Base-by-base conservation (phyloP, 148 eudicot genomes). In the Rhododendron williamsianum region DNA sequence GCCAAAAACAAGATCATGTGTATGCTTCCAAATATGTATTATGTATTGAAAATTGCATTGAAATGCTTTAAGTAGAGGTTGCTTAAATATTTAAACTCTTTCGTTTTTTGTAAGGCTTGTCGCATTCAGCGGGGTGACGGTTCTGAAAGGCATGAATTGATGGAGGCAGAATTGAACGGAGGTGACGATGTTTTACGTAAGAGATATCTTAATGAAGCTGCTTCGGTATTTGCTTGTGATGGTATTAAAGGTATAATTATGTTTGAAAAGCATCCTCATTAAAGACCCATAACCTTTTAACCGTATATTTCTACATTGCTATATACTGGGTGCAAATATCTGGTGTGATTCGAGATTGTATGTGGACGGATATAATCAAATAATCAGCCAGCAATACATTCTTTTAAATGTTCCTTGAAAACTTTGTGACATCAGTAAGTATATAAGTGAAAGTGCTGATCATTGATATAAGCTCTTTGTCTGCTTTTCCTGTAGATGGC, bases 111-210 rank as follows among this genome's bases (percentile, higher is more conserved):
- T 38, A 89, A 97, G 99, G 98, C 98, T 85, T 90, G 98, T 88
- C 88, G 84, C 80, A 91, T 94, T 82, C 96, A 90, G 82, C 93
- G 87, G 86, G 98, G 94, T 84, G 98, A 91, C 82, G 91, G 78
- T 38, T 87, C 63, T 85, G 95, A 91, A 85, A 82, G 87, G 48
- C 86, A 85, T 72, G 92, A 92, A 78, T 36, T 91, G 80, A 85
- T 90, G 72, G 98, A 91, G 81, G 90, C 81, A 85, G 91, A 91
- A 87, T 91, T 84, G 83, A 91, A 87, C 85, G 85, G 88, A 9
- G 27, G 85, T 85, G 93, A 91, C 67, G 92, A 91, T 79, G 79
- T 87, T 78, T 74, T 91, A 78, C 91, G 91, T 84, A 84, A 90
- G 79, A 92, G 85, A 56, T 97, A 93, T 91, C 91, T 97, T 83